These are phyloP conservation scores for Metschnikowia anglica DNA, from an alignment of 805 yeast species.

Conservation along the genomic window DNA sequence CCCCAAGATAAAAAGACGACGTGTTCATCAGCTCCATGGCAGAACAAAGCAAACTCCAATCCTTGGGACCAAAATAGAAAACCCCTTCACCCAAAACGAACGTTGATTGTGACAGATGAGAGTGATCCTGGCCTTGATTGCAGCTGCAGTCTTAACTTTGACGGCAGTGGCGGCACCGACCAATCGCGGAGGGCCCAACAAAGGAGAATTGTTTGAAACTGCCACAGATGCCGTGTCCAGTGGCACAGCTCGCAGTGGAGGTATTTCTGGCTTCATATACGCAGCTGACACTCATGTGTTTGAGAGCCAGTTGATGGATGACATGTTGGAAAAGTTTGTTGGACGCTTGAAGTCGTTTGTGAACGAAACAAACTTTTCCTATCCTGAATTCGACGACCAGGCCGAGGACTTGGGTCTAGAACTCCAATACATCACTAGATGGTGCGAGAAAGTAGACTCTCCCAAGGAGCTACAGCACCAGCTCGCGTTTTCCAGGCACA, in stretches of 20 bases:
- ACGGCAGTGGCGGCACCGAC: neutral
- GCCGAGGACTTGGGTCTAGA: neutral
- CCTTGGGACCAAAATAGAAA: too few relatives aligned
- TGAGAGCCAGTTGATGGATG: neutral
- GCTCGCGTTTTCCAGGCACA: neutral
- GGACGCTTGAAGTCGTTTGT: neutral
- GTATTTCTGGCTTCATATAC: neutral
- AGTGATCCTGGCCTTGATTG: neutral
- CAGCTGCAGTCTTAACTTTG: neutral
- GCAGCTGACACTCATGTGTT: neutral
- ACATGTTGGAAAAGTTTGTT: neutral
- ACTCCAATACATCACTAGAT: neutral
- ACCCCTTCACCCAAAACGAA: too few relatives aligned
- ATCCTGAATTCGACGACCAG: neutral
- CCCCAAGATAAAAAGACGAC: too few relatives aligned
- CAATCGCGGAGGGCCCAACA: neutral
- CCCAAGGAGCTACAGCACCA: neutral
- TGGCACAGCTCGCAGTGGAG: neutral
- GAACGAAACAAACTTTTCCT: constrained; percentile 3
- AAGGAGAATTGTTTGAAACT: neutral
- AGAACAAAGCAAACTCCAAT: too few relatives aligned
- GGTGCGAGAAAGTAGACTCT: neutral
- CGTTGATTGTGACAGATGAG: too few relatives aligned
- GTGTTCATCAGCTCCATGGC: too few relatives aligned
- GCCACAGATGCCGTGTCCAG: neutral